A percentile compares a stretch with the other conserved stretches of the same genome.
Evolutionary conservation across 257 asterid genomes (phyloP).

Genomic region (Nicotiana tabacum): DNA sequence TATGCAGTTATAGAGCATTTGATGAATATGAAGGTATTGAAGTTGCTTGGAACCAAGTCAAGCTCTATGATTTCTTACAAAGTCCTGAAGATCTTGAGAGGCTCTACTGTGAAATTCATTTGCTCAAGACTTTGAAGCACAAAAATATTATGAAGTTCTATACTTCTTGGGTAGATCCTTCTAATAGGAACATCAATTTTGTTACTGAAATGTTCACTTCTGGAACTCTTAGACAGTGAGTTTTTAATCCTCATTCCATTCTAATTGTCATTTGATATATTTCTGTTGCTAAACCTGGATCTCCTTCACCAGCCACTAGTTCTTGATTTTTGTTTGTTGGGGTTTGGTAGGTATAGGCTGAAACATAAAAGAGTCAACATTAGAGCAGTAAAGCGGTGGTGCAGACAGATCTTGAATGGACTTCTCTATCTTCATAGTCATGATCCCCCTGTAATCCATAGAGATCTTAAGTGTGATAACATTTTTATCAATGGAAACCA

Average conservation of each 20-base stretch:
- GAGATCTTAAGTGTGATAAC: constrained; percentile 57
- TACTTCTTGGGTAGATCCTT: constrained; percentile 52
- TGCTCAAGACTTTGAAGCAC: constrained; percentile 43
- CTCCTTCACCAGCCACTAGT: background rate
- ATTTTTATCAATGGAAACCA: constrained; percentile 51
- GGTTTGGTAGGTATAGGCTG: constrained; percentile 34
- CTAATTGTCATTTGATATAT: background rate
- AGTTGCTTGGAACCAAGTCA: constrained; percentile 57
- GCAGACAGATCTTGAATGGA: constrained; percentile 49
- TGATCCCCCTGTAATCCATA: constrained; percentile 54
- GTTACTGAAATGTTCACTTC: constrained; percentile 54
- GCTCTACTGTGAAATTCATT: constrained; percentile 50
- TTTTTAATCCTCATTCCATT: background rate
- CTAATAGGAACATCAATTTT: constrained; percentile 51
- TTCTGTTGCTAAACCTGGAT: background rate
- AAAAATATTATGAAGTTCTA: constrained; percentile 43
- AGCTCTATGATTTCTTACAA: constrained; percentile 43
- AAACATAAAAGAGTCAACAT: constrained; percentile 47
- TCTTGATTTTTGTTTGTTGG: background rate
- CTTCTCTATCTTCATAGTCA: constrained; percentile 52
- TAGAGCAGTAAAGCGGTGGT: constrained; percentile 54
- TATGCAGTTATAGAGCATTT: constrained; percentile 46
- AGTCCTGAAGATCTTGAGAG: constrained; percentile 52
- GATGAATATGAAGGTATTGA: constrained; percentile 54
- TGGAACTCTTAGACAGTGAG: constrained; percentile 51